phyloP scores from a whole-genome alignment of 768 basidiomycete genomes.

The Panaeolus papilionaceus region DNA sequence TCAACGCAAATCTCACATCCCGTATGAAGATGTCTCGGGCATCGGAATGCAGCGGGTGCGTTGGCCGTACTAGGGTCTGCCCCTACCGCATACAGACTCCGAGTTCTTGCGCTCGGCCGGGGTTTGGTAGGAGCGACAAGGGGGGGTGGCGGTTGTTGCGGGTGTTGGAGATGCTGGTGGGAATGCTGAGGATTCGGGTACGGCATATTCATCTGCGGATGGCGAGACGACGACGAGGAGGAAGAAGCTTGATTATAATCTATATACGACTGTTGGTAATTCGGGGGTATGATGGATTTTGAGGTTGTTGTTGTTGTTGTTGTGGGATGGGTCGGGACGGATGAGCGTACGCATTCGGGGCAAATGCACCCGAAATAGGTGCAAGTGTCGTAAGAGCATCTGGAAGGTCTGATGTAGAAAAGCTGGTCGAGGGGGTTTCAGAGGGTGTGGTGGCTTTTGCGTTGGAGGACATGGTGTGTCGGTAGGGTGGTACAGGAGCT shows the following conservation, averaged over 20 bases:
- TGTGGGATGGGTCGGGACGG: conserved; percentile 24
- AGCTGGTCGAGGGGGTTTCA: conserved; percentile 30
- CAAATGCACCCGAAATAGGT: conserved; percentile 37
- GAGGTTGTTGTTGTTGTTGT: neutral
- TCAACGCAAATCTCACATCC: conserved; percentile 82
- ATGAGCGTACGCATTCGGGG: conserved; percentile 20
- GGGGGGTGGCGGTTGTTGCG: conserved; percentile 16
- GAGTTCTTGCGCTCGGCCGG: conserved; percentile 44
- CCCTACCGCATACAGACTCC: conserved; percentile 62
- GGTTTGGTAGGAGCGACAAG: conserved; percentile 5
- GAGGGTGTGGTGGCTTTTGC: conserved; percentile 32
- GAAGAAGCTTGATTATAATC: conserved; percentile 23
- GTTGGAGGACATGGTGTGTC: conserved; percentile 41
- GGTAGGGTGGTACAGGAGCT: conserved; percentile 57
- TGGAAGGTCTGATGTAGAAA: conserved; percentile 36
- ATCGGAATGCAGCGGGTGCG: conserved; percentile 67
- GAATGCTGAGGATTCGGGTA: conserved; percentile 24
- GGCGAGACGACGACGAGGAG: conserved; percentile 10
- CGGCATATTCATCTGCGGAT: conserved; percentile 15
- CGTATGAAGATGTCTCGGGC: conserved; percentile 75
- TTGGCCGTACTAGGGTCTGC: conserved; percentile 67
- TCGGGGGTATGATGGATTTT: conserved; percentile 27
- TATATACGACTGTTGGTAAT: conserved; percentile 21
- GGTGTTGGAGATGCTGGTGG: neutral
- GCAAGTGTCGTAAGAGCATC: conserved; percentile 34